Base-by-base conservation (phyloP, 192 early-diverging fungal species). In the Coemansia sp. region DNA sequence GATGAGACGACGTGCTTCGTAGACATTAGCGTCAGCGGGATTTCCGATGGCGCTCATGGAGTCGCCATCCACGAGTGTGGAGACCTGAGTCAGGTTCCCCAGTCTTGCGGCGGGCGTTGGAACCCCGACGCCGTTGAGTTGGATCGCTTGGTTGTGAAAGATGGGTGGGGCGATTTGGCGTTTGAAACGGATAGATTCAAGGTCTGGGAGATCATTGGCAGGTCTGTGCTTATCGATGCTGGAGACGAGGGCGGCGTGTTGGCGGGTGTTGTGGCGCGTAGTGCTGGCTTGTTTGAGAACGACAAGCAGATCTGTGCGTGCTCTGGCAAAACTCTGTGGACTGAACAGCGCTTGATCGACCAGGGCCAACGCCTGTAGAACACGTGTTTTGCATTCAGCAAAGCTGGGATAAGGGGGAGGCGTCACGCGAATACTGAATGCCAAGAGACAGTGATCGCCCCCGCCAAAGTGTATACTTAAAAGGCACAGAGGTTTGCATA, bases 211-310 rank as follows among this genome's bases (percentile, higher is more conserved):
- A 78, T 95, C 50, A 93, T 97, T 79, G 95, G 94, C 22, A 83
- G 95, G 53, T 92, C 91, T 29, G 87, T 97, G 86, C 93, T 95
- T 9, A 71, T 92, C 13, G 85, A 83, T 13, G 80, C 85, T n/a
- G 70, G 70, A 1, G 63, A 65, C n/a, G 91, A 92, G 8, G 52
- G 52, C 27, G 52, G 52, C 33, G 75, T 92, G 8, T 78, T 93
- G 52, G 90, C 90, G 62, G 95, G 95, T 22, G 89, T 97, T 49
- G 87, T 97, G 78, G 95, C 95, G 0, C 87, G 94, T 68, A 92
- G 90, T 41, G 95, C 95, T 3, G 95, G 95, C 29, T 87, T 92
- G 31, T 97, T 97, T 86, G 90, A 96, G 76, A 97, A 97, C 72
- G 84, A 87, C 29, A 97, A 97, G 64, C 90, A 87, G 70, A 87